Base-by-base conservation (phyloP, 1,284 basidiomycete genomes). In the Puccinia horiana region DNA sequence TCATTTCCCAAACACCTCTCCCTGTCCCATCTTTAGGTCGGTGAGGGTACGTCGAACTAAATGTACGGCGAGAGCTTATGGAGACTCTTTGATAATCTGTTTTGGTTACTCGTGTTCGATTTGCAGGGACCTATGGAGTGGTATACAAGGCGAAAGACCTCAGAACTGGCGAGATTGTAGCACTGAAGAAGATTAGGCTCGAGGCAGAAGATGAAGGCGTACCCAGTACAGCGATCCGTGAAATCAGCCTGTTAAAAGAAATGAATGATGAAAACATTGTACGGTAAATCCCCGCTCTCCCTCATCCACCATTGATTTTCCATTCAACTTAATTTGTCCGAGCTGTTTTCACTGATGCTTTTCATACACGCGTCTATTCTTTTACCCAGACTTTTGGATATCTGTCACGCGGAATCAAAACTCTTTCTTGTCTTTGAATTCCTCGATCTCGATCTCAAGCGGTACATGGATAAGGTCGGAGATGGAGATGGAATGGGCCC, bases 171-270 rank as follows among this genome's bases (percentile, higher is more conserved):
- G 86, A 91, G 87, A 91, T 94, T 85, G 96, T 95, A 76, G 95
- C 95, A 72, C 89, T 96, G 86, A 99, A 99, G 91, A 98, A 99
- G 90, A 99, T 99, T 86, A 91, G 96, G 82, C 91, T 99, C 52
- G 97, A 99, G 87, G 94, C 95, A 26, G 96, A 99, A 88, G 97
- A 97, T 85, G 95, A 99, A 87, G 96, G 96, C 32, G 96, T 98
- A 26, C 96, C 96, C 6, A 94, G 93, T 85, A 99, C 97, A 20
- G 96, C 96, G 82, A 97, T 99, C 86, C 91, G 96, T 78, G 96
- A 99, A 89, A 98, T 99, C 88, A 95, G 94, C 88, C 89, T 99
- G 83, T 89, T 99, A 86, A 99, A 98, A 88, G 96, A 99, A 88
- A 91, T 99, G 84, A 84, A 84, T 29, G 93, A 98, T 86, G 94